Percentiles rank a stretch among this genome's conserved stretches.
Conservation (phyloP, 768 basidiomycete species). For the Tulasnella sp. region DNA sequence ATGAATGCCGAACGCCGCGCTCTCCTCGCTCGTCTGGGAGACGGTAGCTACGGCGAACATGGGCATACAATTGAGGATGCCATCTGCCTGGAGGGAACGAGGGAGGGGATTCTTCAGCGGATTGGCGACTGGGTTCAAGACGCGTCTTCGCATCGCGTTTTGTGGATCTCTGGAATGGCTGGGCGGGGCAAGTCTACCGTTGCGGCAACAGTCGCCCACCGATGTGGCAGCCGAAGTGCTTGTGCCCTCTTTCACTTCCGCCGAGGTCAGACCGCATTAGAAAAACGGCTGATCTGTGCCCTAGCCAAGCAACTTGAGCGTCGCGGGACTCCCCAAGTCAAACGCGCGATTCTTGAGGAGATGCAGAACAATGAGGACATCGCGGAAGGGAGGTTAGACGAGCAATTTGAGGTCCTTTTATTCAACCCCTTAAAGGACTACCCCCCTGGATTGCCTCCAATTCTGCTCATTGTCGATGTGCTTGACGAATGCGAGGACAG, state of each 20-base stretch:
- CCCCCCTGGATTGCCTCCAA: background rate
- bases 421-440: background rate
- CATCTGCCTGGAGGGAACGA: background rate
- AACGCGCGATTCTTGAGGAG: background rate
- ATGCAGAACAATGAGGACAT: background rate
- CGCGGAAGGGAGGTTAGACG: background rate
- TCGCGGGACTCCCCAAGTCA: background rate
- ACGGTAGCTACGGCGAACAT: background rate
- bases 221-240: background rate
- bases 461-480: background rate
- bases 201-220: background rate
- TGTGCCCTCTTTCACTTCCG: background rate
- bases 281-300: background rate
- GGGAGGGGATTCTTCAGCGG: background rate
- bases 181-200: background rate
- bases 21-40: background rate
- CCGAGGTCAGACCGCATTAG: background rate
- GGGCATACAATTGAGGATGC: background rate
- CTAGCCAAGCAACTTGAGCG: background rate
- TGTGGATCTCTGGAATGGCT: background rate
- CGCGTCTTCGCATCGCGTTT: background rate
- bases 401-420: background rate
- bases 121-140: background rate
- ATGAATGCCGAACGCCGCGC: background rate
- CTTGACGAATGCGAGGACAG: background rate